Conservation (phyloP, 2,329 filamentous ascomycete genomes). For the Stagonosporopsis vannaccii region DNA sequence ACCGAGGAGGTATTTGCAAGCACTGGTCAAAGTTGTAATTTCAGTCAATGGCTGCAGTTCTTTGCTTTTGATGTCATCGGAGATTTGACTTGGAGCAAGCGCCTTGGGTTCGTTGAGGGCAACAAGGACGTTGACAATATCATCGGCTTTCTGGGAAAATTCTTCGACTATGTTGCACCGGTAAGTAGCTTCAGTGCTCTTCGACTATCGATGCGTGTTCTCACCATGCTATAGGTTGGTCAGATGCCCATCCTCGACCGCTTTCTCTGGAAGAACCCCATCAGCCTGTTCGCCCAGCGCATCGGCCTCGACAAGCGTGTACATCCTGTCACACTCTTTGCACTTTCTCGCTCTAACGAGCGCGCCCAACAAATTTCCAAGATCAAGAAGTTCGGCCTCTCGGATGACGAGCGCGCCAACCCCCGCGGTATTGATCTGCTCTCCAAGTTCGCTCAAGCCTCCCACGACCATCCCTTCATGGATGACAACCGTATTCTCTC, state of each 20-base stretch:
- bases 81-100: slow-evolving; percentile 77
- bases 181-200: slow-evolving; percentile 52
- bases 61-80: slow-evolving; percentile 85
- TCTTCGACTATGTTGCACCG: slow-evolving; percentile 76
- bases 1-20: slow-evolving; percentile 54
- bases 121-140: slow-evolving; percentile 80
- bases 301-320: slow-evolving; percentile 72
- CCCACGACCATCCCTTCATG: slow-evolving; percentile 74
- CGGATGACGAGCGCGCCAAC: slow-evolving; percentile 39
- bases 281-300: slow-evolving; percentile 72
- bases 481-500: slow-evolving; percentile 72
- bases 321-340: slow-evolving; percentile 77
- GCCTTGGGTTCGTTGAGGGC: slow-evolving; percentile 77
- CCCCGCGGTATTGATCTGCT: slow-evolving; percentile 65
- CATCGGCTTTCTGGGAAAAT: slow-evolving; percentile 66
- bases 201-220: not conserved
- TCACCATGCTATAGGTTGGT: slow-evolving; percentile 61
- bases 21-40: slow-evolving; percentile 62
- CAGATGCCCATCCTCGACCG: slow-evolving; percentile 77
- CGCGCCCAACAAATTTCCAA: slow-evolving; percentile 63
- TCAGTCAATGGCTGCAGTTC: slow-evolving; percentile 77
- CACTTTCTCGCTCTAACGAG: slow-evolving; percentile 70
- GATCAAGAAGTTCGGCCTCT: slow-evolving; percentile 53
- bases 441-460: slow-evolving; percentile 75
- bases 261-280: slow-evolving; percentile 75